Base-by-base conservation (phyloP, 169 alveolate species). In the Besnoitia besnoiti region DNA sequence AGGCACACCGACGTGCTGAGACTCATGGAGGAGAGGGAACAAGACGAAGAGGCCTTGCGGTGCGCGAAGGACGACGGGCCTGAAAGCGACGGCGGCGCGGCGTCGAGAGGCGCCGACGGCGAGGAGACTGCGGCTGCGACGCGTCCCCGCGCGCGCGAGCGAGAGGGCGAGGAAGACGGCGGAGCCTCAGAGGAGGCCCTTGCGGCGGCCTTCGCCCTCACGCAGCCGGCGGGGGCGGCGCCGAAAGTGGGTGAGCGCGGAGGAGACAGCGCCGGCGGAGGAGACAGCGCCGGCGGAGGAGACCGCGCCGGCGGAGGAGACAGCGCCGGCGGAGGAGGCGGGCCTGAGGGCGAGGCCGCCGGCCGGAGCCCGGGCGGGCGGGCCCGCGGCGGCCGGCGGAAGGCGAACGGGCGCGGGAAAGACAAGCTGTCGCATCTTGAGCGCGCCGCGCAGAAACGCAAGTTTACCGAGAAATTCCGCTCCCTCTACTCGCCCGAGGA, bases 11-110 rank as follows among this genome's bases (percentile, higher is more conserved):
- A 77, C 44, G 59, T 77, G 10, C 30, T 77, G 33, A 51, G 87
- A 5, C 59, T 77, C 24, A 77, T 77, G 61, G 87, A 77, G 35
- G 61, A 77, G 59, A 51, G 33, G 37, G 87, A 77, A 40, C 40
- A 77, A 27, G 61, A 77, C 5, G 87, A 77, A 24, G 87, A 12
- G 59, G 24, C 19, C n/a, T n/a, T n/a, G n/a, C n/a, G n/a, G n/a
- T n/a, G n/a, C n/a, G n/a, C n/a, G n/a, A n/a, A n/a, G n/a, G n/a
- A n/a, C n/a, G n/a, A n/a, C n/a, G n/a, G n/a, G n/a, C n/a, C n/a
- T n/a, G n/a, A n/a, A 14, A 21, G 80, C 80, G 24, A 30, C 80
- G 39, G 40, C 80, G 39, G 40, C 44, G 33, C 37, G 37, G 24
- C 37, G 80, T 51, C n/a, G 67, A 51, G 67, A 51, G 24, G 24